phyloP scores from a whole-genome alignment of 192 early-diverging fungal genomes.

The Coemansia brasiliensis region DNA sequence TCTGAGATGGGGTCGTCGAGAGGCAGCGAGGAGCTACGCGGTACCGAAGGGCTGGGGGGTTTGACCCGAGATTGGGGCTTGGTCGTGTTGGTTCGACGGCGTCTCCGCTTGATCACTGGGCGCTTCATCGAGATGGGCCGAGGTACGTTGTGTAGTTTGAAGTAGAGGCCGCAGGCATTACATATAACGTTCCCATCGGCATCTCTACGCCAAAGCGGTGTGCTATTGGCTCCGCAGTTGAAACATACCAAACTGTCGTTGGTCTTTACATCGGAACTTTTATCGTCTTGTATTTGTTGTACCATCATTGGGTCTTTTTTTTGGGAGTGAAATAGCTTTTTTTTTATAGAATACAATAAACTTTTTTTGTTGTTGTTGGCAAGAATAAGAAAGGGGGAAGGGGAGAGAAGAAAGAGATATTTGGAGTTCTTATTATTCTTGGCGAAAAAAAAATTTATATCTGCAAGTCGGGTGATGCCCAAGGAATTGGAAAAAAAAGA shows the following conservation, averaged over 20 bases:
- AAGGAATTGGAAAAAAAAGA: neutral
- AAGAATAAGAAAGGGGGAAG: neutral
- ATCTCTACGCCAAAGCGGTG: conserved; percentile 79
- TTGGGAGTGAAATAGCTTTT: neutral
- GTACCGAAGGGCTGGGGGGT: neutral
- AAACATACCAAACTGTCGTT: conserved; percentile 43
- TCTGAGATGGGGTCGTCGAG: conserved; percentile 6
- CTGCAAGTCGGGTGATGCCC: neutral
- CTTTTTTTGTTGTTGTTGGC: conserved; percentile 4
- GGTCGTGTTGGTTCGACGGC: conserved; percentile 52
- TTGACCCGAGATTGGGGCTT: neutral
- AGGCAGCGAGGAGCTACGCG: conserved; percentile 44
- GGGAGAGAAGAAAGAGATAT: too few relatives aligned
- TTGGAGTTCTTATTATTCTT: conserved; percentile 1
- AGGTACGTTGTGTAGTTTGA: conserved; percentile 71
- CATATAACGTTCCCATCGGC: conserved; percentile 70
- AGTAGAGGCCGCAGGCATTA: conserved; percentile 93
- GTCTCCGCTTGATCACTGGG: conserved; percentile 67
- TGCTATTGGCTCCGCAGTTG: conserved; percentile 69
- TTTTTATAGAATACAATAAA: neutral
- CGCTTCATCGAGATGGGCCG: conserved; percentile 75
- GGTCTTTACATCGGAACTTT: neutral
- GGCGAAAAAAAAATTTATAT: neutral
- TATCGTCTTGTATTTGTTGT: too few relatives aligned
- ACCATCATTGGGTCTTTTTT: neutral